phyloP scores from a whole-genome alignment of 768 basidiomycete genomes.

The Tylopilus subfusipes region DNA sequence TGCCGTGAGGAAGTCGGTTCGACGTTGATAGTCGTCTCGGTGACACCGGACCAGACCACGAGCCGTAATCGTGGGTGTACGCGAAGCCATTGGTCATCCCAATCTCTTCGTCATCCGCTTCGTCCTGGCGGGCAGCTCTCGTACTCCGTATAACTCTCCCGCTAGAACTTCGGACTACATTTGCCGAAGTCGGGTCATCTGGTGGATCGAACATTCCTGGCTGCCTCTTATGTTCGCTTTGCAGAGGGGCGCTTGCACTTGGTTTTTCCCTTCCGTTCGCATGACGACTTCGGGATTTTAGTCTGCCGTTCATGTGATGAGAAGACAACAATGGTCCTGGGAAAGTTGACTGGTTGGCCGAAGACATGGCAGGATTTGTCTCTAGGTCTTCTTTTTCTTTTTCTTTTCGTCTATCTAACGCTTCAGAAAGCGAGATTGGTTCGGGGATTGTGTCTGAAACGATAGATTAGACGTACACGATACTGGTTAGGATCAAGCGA shows the following conservation, averaged over 20 bases:
- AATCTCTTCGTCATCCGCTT: conserved; percentile 23
- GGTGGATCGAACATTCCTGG: conserved; percentile 15
- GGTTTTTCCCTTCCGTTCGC: conserved; percentile 32
- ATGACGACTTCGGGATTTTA: conserved; percentile 39
- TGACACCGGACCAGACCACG: conserved; percentile 26
- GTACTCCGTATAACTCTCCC: conserved; percentile 31
- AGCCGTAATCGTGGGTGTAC: conserved; percentile 17
- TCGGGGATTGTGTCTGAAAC: conserved; percentile 61
- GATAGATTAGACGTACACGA: conserved; percentile 1
- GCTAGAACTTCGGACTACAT: conserved; percentile 29
- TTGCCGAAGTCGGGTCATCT: conserved; percentile 16
- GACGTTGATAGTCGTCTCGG: conserved; percentile 18
- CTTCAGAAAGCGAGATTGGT: conserved; percentile 56
- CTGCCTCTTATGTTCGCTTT: conserved; percentile 23
- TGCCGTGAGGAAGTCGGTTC: conserved; percentile 21
- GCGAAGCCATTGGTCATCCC: conserved; percentile 24
- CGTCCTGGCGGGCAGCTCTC: conserved; percentile 27
- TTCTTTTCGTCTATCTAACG: conserved; percentile 51
- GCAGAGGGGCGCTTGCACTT: conserved; percentile 30
- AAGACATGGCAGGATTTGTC: conserved; percentile 52
- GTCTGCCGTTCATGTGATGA: conserved; percentile 31
- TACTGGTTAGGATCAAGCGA: background rate
- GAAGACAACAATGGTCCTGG: conserved; percentile 20
- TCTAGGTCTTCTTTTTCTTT: conserved; percentile 57
- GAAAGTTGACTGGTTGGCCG: conserved; percentile 27